Percentiles rank a stretch among this genome's conserved stretches.
These are phyloP conservation scores for Triangularia verruculosa DNA, from an alignment of 2,329 filamentous ascomycete species.

Conservation along the genomic window DNA sequence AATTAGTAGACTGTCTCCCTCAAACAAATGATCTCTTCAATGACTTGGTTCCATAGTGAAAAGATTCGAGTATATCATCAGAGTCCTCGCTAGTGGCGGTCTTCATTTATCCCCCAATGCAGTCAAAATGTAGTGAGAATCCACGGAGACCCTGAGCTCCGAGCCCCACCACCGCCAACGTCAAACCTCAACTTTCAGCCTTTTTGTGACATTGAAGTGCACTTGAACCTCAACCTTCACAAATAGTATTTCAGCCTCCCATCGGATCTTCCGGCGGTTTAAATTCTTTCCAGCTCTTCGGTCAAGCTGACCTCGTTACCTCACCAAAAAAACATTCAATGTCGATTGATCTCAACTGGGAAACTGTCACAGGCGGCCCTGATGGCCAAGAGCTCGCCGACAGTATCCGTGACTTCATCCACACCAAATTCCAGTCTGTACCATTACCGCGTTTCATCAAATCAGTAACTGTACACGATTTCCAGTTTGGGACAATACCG, in stretches of 20 bases:
- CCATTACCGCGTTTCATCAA: constrained; percentile 93
- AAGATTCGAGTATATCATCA: no score
- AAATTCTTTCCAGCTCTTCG: not conserved
- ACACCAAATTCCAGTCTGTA: constrained; percentile 92
- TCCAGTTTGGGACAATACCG: constrained; percentile 81
- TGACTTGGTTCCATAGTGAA: no score
- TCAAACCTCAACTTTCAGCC: not conserved
- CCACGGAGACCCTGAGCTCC: no score
- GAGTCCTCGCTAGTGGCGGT: no score
- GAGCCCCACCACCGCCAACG: not conserved
- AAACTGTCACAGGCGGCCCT: constrained; percentile 81
- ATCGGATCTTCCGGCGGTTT: not conserved
- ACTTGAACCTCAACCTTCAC: not conserved
- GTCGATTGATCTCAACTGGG: constrained; percentile 98
- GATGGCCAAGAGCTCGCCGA: constrained; percentile 84
- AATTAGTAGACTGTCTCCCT: no score
- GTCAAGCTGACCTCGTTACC: not conserved
- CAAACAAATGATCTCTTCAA: no score
- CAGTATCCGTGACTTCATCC: constrained; percentile 86
- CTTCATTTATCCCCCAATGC: no score
- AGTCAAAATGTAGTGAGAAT: no score
- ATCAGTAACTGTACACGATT: constrained; percentile 89
- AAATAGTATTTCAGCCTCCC: no score
- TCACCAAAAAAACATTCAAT: constrained; percentile 47
- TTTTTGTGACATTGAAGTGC: not conserved